Evolutionary conservation across 2,329 filamentous ascomycete genomes (phyloP).

Genomic region (Penicillium hesseltinei): DNA sequence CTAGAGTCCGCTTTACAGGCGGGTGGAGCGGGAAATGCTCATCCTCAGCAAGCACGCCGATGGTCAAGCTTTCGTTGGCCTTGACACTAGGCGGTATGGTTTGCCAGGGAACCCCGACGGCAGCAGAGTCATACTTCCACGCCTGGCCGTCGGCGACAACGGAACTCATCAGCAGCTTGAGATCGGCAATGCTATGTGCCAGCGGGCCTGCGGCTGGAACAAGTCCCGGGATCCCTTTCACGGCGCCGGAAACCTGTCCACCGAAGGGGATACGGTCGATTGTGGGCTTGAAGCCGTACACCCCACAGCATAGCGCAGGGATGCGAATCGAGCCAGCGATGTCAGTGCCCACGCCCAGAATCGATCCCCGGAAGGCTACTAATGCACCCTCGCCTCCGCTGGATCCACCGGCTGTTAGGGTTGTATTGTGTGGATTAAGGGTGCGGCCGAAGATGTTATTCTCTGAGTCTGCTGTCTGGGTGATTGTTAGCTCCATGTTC

Average conservation of each 20-base stretch:
- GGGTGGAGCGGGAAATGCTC: slow-evolving; percentile 52
- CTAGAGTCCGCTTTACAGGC: slow-evolving; percentile 48
- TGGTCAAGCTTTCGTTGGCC: slow-evolving; percentile 32
- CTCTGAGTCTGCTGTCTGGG: slow-evolving; percentile 28
- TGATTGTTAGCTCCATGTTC: background rate
- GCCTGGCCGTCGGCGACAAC: slow-evolving; percentile 40
- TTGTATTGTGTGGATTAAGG: slow-evolving; percentile 30
- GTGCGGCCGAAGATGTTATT: slow-evolving; percentile 32
- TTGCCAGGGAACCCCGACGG: slow-evolving; percentile 50
- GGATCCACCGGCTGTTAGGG: slow-evolving; percentile 29
- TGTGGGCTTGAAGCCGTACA: slow-evolving; percentile 40
- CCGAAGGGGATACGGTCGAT: slow-evolving; percentile 31
- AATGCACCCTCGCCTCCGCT: slow-evolving; percentile 39
- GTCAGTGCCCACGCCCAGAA: slow-evolving; percentile 38
- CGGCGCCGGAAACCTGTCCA: slow-evolving; percentile 22
- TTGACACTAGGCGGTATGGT: slow-evolving; percentile 7
- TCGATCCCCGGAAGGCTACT: slow-evolving; percentile 37
- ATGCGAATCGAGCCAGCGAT: slow-evolving; percentile 39
- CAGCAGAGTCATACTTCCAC: slow-evolving; percentile 48
- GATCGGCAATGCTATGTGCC: slow-evolving; percentile 20
- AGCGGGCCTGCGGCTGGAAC: slow-evolving; percentile 22
- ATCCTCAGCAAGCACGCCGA: slow-evolving; percentile 53
- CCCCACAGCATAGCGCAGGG: slow-evolving; percentile 36
- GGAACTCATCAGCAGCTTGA: slow-evolving; percentile 37
- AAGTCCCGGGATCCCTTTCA: slow-evolving; percentile 20